Conservation (phyloP, 2,329 filamentous ascomycete species). For the Rutstroemia sp. region DNA sequence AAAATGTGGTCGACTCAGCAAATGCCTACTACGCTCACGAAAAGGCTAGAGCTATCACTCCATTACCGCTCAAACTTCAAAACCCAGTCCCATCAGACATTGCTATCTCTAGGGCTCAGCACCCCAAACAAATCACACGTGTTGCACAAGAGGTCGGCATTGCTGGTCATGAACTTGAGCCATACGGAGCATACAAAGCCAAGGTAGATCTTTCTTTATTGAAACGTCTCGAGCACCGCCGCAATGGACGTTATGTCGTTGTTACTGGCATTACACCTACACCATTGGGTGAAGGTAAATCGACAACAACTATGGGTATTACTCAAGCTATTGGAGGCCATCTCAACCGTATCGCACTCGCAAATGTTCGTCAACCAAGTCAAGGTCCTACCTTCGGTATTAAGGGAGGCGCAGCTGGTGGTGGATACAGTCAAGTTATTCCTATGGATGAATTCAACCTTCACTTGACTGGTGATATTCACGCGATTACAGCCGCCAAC, state of each 20-base stretch:
- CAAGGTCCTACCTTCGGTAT: conserved; percentile 98
- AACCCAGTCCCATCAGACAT: conserved; percentile 92
- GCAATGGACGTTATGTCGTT: conserved; percentile 83
- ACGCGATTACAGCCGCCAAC: conserved; percentile 94
- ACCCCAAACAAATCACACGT: conserved; percentile 83
- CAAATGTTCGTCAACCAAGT: conserved; percentile 93
- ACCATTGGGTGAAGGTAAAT: conserved; percentile 94
- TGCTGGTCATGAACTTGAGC: conserved; percentile 80
- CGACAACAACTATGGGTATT: conserved; percentile 92
- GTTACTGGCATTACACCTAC: conserved; percentile 96
- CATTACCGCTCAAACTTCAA: conserved; percentile 74
- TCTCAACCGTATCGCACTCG: conserved; percentile 80
- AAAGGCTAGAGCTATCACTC: conserved; percentile 70
- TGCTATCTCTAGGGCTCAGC: conserved; percentile 79
- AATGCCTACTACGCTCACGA: conserved; percentile 75
- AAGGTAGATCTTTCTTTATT: conserved; percentile 83
- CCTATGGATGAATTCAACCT: conserved; percentile 99
- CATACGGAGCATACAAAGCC: conserved; percentile 91
- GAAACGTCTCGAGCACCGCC: conserved; percentile 77
- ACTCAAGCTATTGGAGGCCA: conserved; percentile 89
- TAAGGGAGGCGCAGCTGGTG: conserved; percentile 94
- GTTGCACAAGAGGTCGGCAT: conserved; percentile 85
- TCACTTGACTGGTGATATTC: conserved; percentile 94
- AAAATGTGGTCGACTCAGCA: conserved; percentile 88
- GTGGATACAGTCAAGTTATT: conserved; percentile 97